These are phyloP conservation scores for Eimeria necatrix DNA, from an alignment of 169 alveolate species.

Conservation along the genomic window DNA sequence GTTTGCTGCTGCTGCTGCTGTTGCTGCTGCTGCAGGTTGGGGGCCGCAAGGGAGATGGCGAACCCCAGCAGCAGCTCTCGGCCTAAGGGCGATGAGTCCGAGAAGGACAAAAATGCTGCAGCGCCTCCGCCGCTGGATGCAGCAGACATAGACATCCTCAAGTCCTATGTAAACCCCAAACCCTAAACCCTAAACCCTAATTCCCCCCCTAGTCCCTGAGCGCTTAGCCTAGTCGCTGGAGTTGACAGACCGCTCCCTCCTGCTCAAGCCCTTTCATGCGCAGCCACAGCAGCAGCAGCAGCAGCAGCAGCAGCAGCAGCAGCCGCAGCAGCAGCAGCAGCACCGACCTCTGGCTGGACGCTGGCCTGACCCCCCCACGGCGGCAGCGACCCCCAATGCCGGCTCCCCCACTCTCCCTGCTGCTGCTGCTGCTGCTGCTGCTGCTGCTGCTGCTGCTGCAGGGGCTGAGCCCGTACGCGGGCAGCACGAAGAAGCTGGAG, in stretches of 20 bases:
- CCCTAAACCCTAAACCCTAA: slow-evolving; percentile 3
- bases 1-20: slow-evolving; percentile 8
- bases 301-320: neutral
- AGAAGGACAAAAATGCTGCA: neutral
- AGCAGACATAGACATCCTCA: slow-evolving; percentile 83
- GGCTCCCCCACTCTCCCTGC: neutral
- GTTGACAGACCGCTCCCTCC: neutral
- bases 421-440: slow-evolving; percentile 6
- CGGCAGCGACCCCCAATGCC: neutral
- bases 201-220: neutral
- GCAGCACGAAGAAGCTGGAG: slow-evolving; percentile 44
- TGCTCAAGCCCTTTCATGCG: neutral
- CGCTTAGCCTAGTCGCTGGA: neutral
- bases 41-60: neutral
- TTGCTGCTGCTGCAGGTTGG: slow-evolving; percentile 46
- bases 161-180: slow-evolving; percentile 78
- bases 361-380: neutral
- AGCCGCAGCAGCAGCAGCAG: neutral
- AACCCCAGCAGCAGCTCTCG: neutral
- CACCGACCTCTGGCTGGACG: neutral
- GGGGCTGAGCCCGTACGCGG: slow-evolving; percentile 80
- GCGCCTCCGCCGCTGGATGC: slow-evolving; percentile 81
- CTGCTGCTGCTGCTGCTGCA: slow-evolving; percentile 67
- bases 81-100: neutral
- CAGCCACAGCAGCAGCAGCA: neutral